Evolutionary conservation across 768 basidiomycete genomes (phyloP).

Genomic region (Rhodotorula kratochvilovae): DNA sequence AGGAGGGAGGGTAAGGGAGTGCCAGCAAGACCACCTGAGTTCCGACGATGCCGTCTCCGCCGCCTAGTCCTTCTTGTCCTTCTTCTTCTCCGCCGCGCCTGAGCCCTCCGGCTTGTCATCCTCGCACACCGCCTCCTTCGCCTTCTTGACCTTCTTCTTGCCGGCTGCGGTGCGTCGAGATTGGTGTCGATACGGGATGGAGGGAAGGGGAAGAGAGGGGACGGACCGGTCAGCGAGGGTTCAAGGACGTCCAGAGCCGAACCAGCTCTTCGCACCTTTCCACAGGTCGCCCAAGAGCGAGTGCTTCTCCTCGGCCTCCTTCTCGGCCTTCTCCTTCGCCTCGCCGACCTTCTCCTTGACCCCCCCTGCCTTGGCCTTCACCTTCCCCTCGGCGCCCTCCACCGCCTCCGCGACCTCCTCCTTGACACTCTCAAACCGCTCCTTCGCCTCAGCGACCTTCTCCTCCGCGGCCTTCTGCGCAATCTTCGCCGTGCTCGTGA

Average conservation of each 20-base stretch:
- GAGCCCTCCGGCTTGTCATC: neutral
- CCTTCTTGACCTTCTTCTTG: constrained; percentile 29
- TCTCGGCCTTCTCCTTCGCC: neutral
- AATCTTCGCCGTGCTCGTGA: constrained; percentile 12
- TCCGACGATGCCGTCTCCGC: neutral
- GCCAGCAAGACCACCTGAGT: too few species aligned
- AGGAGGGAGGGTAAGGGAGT: too few species aligned
- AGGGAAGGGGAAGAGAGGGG: neutral
- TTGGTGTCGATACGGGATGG: neutral
- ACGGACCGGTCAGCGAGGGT: constrained; percentile 1
- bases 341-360: constrained; percentile 4
- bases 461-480: neutral
- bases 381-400: neutral
- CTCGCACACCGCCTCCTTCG: constrained; percentile 21
- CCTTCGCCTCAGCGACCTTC: constrained; percentile 2
- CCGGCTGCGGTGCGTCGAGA: constrained; percentile 11
- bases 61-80: neutral
- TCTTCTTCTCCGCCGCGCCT: neutral
- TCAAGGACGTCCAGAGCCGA: constrained; percentile 1
- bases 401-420: neutral
- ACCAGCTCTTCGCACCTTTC: constrained; percentile 34
- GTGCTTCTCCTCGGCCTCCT: constrained; percentile 6
- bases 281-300: constrained; percentile 24
- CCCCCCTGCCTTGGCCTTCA: neutral
- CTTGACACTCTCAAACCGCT: constrained; percentile 5